A percentile compares a stretch with the other conserved stretches of the same genome.
These are phyloP conservation scores for Kokia cookei DNA, from an alignment of 441 rosid genomes.

Conservation along the genomic window DNA sequence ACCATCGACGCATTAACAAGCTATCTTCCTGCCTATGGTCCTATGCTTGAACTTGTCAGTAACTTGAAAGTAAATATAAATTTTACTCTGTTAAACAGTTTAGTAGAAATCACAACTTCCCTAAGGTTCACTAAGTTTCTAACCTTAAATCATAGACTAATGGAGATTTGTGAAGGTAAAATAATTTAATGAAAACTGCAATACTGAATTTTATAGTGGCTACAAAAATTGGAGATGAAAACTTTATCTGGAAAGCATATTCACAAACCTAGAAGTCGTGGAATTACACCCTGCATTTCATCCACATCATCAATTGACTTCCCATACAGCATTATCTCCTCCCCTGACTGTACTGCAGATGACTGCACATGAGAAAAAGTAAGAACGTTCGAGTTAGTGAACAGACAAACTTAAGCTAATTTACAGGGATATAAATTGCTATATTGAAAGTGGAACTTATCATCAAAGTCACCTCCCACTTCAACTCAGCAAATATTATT, in stretches of 20 bases:
- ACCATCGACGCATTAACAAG: neutral
- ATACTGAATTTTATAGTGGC: neutral
- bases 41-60: neutral
- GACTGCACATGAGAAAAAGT: conserved; percentile 33
- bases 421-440: neutral
- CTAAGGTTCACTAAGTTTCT: neutral
- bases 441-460: neutral
- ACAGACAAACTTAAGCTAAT: neutral
- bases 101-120: neutral
- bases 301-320: conserved; percentile 62
- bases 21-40: neutral
- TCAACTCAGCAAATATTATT: neutral
- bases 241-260: neutral
- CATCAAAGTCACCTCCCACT: neutral
- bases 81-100: neutral
- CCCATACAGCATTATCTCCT: conserved; percentile 75
- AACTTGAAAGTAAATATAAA: neutral
- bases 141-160: neutral
- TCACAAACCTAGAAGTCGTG: conserved; percentile 75
- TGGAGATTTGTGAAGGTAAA: neutral
- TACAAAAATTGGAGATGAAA: neutral
- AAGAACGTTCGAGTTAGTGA: conserved; percentile 4
- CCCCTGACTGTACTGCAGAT: conserved; percentile 74
- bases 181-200: neutral
- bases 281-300: conserved; percentile 59